Base-by-base conservation (phyloP, 2,329 filamentous ascomycete genomes). In the Monilinia fructicola region DNA sequence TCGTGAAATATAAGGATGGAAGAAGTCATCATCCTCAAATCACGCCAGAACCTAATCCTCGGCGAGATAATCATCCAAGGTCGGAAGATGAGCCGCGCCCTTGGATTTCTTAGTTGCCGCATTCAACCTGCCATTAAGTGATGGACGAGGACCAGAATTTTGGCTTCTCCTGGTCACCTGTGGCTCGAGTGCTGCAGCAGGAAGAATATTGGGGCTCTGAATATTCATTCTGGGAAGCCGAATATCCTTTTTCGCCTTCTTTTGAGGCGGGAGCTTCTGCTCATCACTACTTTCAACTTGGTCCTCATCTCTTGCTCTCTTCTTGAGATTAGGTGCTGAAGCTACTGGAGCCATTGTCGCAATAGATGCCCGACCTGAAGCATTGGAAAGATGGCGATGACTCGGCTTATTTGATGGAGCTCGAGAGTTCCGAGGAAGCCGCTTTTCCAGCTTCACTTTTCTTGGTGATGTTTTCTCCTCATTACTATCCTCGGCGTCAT, bases 1-100 rank as follows among this genome's bases (percentile, higher is more conserved):
- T 18, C 11, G 52, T 16, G 14, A 4, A 54, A 6, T 10, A 3
- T 5, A n/a, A 10, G 3, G 16, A 21, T 7, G 9, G 2, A 1
- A 21, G 14, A 50, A 50, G 2, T 1, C 5, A 23, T 4, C n/a
- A 26, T 16, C 2, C 3, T 5, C 26, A 35, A 46, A n/a, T 4
- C 2, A 46, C 3, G 2, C 28, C 18, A 5, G 10, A 40, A 4
- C 11, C 21, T n/a, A 60, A 16, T 60, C 2, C 12, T 48, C 56
- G 18, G 21, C 11, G 21, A 60, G 35, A 23, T 60, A 48, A 10
- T 60, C 56, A 14, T 48, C 42, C 42, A 60, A 28, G n/a, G 56
- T 48, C 18, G 56, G 56, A 23, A 48, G 56, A 11, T 28, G 56
- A 6, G 26, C 3, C 1, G 1, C n/a, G 28, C 26, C 18, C 4